phyloP scores from a whole-genome alignment of 345 rosid species.

The Eutrema yunnanense region DNA sequence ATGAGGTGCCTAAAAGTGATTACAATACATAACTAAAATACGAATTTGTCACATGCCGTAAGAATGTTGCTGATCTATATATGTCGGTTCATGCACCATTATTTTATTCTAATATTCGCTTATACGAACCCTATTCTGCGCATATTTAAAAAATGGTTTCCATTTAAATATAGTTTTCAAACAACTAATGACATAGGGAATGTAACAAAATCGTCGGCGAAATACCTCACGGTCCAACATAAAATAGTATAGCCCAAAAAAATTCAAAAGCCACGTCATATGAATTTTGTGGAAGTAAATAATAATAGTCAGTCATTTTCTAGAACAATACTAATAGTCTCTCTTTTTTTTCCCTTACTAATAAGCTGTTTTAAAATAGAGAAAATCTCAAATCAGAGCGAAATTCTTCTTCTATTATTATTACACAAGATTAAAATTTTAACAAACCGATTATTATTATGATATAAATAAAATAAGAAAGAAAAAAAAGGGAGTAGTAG shows the following conservation, averaged over 20 bases:
- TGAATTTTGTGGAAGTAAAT: not conserved
- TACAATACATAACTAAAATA: not conserved
- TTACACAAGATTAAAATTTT: constrained; percentile 6
- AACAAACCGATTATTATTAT: not conserved
- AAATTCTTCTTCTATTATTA: not conserved
- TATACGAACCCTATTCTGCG: not conserved
- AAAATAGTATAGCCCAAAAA: not conserved
- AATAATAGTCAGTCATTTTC: not conserved
- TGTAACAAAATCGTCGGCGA: constrained; percentile 17
- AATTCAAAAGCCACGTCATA: not conserved
- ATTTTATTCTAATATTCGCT: constrained; percentile 8
- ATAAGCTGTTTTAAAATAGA: not conserved
- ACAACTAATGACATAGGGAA: not conserved
- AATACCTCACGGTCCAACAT: constrained; percentile 1
- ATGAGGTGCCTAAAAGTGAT: not conserved
- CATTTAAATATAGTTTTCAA: not conserved
- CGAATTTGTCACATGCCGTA: constrained; percentile 11
- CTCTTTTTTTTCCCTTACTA: not conserved
- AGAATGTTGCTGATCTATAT: constrained; percentile 21
- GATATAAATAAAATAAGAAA: not conserved
- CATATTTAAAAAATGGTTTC: not conserved
- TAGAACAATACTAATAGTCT: not conserved
- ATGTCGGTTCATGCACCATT: constrained; percentile 26
- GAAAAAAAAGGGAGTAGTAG: not conserved
- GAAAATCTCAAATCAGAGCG: not conserved